Evolutionary conservation across 2,329 filamentous ascomycete species (phyloP), one percentile per base, ranked within the genome.

Genomic region (Pseudogymnoascus pannorum): DNA sequence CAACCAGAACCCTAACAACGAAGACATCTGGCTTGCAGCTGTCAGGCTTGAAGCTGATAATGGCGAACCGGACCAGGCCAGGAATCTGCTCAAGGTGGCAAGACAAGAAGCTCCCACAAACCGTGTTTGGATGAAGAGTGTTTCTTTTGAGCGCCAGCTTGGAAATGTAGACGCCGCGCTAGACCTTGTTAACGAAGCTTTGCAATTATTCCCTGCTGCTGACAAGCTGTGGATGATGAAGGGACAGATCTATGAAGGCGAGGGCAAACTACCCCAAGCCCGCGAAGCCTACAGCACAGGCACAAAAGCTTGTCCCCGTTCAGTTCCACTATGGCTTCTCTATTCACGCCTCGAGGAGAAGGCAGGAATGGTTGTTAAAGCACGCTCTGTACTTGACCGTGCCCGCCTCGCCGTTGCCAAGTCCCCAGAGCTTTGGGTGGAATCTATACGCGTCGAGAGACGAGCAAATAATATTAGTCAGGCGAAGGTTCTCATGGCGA

Each of bases 201-300:
- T 99, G 35, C 87, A 92, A 66, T 82, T 91, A 8, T 99, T 96
- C 77, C 93, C 94, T 0, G 84, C 86, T 48, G 85, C 88, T 11
- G 82, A 91, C 59, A 97, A 97, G 75, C 81, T 99, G 22, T 97
- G 93, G 88, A 97, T 97, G 89, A 90, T 96, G 79, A 99, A 99
- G 76, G 94, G 95, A 0, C 94, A 99, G 72, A 94, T 97, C 65
- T 99, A 99, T 79, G 89, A 97, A 71, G 83, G 87, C 44, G 82
- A 92, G 54, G 87, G 84, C 68, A 92, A 91, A 76, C 77, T 88
- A 12, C 87, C 88, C 0, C 89, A 94, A 74, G 94, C 94, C 2
- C 86, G 94, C 54, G 92, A 97, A 73, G 92, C 93, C 0, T 97
- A 94, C 75, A 85, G 84, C 63, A 88, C 90, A 4, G 94, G 94